Percentiles rank a stretch among this genome's conserved stretches.
Evolutionary conservation across 225 moss, liverwort and hornwort genomes (phyloP).

Genomic region (Ulota crispa): DNA sequence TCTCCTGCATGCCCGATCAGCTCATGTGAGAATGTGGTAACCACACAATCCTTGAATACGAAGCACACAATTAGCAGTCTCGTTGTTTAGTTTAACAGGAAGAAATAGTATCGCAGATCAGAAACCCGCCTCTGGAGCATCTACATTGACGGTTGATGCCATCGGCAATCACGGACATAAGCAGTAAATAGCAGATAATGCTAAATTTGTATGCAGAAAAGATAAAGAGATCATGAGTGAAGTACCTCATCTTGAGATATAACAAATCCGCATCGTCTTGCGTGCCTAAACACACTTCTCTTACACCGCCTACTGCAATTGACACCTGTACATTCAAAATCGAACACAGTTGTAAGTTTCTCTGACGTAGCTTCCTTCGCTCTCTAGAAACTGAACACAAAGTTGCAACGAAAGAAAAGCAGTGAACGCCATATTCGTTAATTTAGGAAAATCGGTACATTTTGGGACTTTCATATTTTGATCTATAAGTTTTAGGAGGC

Average conservation of each 20-base stretch:
- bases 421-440: too few relatives aligned
- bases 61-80: background rate
- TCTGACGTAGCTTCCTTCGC: background rate
- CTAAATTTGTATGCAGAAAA: background rate
- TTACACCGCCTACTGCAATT: constrained; percentile 83
- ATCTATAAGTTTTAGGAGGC: too few relatives aligned
- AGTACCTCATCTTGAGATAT: constrained; percentile 50
- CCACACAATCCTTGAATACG: background rate
- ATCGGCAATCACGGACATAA: background rate
- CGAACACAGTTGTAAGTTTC: background rate
- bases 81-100: background rate
- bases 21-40: background rate
- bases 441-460: too few relatives aligned
- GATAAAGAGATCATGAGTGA: background rate
- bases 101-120: background rate
- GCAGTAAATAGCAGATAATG: background rate
- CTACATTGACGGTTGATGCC: background rate
- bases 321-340: constrained; percentile 53
- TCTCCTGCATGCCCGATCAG: constrained; percentile 42
- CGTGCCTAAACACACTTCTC: constrained; percentile 83
- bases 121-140: background rate
- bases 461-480: too few relatives aligned
- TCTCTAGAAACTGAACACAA: background rate
- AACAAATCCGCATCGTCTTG: constrained; percentile 60
- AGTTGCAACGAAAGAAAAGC: background rate